phyloP scores from a whole-genome alignment of 805 yeast genomes.

The Monosporozyma siamensis region DNA sequence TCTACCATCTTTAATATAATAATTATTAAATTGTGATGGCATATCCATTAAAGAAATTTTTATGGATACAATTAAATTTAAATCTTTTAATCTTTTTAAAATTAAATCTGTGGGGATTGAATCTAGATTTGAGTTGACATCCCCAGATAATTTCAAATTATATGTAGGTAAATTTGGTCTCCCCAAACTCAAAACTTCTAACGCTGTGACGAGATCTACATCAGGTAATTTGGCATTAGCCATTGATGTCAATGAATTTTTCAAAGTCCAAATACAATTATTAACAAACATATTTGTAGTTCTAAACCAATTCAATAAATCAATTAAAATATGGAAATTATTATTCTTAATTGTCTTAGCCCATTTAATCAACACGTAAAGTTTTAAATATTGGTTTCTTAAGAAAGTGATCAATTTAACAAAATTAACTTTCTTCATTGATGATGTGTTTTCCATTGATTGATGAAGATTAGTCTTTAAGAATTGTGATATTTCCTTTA shows the following conservation, averaged over 20 bases:
- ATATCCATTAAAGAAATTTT: slow-evolving; percentile 63
- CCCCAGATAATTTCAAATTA: slow-evolving; percentile 38
- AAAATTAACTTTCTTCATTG: slow-evolving; percentile 56
- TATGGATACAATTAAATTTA: slow-evolving; percentile 65
- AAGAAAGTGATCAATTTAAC: slow-evolving; percentile 59
- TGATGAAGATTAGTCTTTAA: slow-evolving; percentile 26
- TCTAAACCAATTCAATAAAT: slow-evolving; percentile 79
- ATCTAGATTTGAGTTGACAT: slow-evolving; percentile 7
- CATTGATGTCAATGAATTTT: slow-evolving; percentile 47
- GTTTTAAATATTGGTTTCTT: slow-evolving; percentile 74
- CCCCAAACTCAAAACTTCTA: slow-evolving; percentile 74
- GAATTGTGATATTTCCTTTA: slow-evolving; percentile 28
- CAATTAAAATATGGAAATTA: slow-evolving; percentile 68
- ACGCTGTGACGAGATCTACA: slow-evolving; percentile 79
- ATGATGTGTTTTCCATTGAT: slow-evolving; percentile 14
- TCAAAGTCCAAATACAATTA: slow-evolving; percentile 55
- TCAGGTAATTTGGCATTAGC: slow-evolving; percentile 87
- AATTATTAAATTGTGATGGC: slow-evolving; percentile 57
- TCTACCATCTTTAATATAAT: slow-evolving; percentile 66
- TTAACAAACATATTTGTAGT: slow-evolving; percentile 64
- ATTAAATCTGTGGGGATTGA: slow-evolving; percentile 46
- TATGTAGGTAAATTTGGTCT: slow-evolving; percentile 66
- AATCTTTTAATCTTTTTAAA: slow-evolving; percentile 50
- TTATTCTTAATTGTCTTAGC: slow-evolving; percentile 50
- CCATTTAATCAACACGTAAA: slow-evolving; percentile 89